phyloP scores from a whole-genome alignment of 306 rosid species.

The Trifolium dubium region DNA sequence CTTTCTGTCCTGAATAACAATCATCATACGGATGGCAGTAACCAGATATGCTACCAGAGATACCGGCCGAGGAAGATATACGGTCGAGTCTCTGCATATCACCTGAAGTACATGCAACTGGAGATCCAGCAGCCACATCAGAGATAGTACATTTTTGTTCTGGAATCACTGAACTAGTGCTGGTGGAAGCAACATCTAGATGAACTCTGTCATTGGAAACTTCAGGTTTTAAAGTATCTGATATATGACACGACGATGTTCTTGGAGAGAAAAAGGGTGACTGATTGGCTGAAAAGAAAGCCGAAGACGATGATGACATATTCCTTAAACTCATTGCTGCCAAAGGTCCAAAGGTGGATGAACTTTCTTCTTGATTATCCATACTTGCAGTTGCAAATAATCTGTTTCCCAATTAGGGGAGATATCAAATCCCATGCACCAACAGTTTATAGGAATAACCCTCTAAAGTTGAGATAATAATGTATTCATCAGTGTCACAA shows the following conservation, averaged over 20 bases:
- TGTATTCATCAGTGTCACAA: constrained; percentile 33
- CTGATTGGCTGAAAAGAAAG: constrained; percentile 82
- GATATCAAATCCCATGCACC: constrained; percentile 49
- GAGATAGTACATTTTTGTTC: constrained; percentile 55
- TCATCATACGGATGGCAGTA: constrained; percentile 55
- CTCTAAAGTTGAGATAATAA: constrained; percentile 47
- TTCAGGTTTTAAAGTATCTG: constrained; percentile 62
- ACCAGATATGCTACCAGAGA: constrained; percentile 67
- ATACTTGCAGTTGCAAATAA: constrained; percentile 46
- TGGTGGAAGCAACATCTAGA: constrained; percentile 50
- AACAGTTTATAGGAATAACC: constrained; percentile 30
- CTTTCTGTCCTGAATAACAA: constrained; percentile 54
- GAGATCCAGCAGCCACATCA: constrained; percentile 53
- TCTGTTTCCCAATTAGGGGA: constrained; percentile 44
- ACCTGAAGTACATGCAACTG: constrained; percentile 52
- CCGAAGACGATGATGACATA: constrained; percentile 80
- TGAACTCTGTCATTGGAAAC: constrained; percentile 55
- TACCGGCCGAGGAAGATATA: constrained; percentile 63
- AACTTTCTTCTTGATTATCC: constrained; percentile 81
- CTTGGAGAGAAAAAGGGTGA: constrained; percentile 96
- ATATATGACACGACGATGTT: constrained; percentile 66
- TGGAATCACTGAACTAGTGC: constrained; percentile 59
- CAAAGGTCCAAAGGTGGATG: constrained; percentile 53
- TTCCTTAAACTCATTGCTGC: constrained; percentile 67
- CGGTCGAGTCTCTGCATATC: constrained; percentile 64